phyloP scores from a whole-genome alignment of 306 rosid genomes.

The Begonia peltatifolia region DNA sequence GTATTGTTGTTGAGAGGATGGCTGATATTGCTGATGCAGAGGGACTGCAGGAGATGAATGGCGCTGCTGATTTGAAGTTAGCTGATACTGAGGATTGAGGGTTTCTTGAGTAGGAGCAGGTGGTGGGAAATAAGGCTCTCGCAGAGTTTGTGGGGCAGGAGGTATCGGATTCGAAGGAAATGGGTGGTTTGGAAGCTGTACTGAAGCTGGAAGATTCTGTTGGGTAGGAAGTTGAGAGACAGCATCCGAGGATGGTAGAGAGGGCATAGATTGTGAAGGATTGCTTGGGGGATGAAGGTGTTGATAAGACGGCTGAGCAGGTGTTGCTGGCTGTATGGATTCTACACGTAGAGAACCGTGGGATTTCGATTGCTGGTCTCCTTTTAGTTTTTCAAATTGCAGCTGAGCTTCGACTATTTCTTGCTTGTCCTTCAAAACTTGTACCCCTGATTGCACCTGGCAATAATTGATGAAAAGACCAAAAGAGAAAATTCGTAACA shows the following conservation, averaged over 20 bases:
- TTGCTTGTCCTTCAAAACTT: slow-evolving; percentile 54
- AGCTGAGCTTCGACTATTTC: slow-evolving; percentile 46
- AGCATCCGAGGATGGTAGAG: neutral
- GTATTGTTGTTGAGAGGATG: slow-evolving; percentile 6
- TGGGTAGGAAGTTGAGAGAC: neutral
- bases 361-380: neutral
- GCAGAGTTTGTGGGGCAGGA: slow-evolving; percentile 1
- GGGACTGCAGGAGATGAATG: slow-evolving; percentile 1
- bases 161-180: slow-evolving; percentile 54
- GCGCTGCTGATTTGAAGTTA: neutral
- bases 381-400: slow-evolving; percentile 39
- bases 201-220: neutral
- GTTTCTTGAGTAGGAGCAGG: slow-evolving; percentile 35
- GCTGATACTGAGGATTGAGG: slow-evolving; percentile 6
- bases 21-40: slow-evolving; percentile 8
- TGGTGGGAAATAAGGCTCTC: slow-evolving; percentile 31
- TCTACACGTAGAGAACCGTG: too few relatives aligned
- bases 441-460: slow-evolving; percentile 79
- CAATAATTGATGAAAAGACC: too few relatives aligned
- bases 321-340: slow-evolving; percentile 20
- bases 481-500: too few relatives aligned
- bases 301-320: slow-evolving; percentile 54
- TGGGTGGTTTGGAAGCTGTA: slow-evolving; percentile 6
- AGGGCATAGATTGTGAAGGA: neutral
- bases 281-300: slow-evolving; percentile 15